Conservation (phyloP, 2,329 filamentous ascomycete species). For the Ceratocystis ficicola region DNA sequence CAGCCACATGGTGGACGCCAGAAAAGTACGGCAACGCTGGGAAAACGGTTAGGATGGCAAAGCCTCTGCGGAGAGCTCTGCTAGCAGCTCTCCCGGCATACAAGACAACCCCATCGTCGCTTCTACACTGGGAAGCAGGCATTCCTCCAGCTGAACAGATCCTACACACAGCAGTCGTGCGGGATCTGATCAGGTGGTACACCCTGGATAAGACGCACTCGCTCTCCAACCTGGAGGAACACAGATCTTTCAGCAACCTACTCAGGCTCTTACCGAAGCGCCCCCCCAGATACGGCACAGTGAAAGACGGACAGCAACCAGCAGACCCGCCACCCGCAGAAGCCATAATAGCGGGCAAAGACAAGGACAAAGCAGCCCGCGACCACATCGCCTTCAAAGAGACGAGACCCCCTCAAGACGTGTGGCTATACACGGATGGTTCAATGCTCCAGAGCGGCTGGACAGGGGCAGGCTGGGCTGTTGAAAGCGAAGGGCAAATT, state of each 20-base stretch:
- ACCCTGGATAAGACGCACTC: neutral
- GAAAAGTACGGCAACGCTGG: neutral
- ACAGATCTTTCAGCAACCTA: neutral
- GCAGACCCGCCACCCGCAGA: too few relatives aligned
- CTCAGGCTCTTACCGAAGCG: neutral
- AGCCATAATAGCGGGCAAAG: too few relatives aligned
- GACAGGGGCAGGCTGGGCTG: too few relatives aligned
- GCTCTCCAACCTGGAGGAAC: neutral
- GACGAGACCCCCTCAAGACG: too few relatives aligned
- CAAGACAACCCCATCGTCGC: neutral
- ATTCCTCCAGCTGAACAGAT: neutral
- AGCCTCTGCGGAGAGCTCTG: neutral
- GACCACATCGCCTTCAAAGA: too few relatives aligned
- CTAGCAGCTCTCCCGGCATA: slow-evolving; percentile 1
- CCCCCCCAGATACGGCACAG: neutral
- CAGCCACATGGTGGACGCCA: neutral
- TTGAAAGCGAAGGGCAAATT: too few relatives aligned
- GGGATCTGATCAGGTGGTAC: neutral
- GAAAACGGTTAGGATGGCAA: neutral
- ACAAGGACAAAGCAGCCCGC: too few relatives aligned
- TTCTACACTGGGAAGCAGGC: neutral
- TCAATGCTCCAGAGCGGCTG: too few relatives aligned
- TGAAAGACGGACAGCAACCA: too few relatives aligned
- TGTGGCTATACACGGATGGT: too few relatives aligned
- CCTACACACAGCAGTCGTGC: neutral